Evolutionary conservation across 495 filamentous ascomycete genomes (phyloP).

Genomic region (Jackrogersella minutella): DNA sequence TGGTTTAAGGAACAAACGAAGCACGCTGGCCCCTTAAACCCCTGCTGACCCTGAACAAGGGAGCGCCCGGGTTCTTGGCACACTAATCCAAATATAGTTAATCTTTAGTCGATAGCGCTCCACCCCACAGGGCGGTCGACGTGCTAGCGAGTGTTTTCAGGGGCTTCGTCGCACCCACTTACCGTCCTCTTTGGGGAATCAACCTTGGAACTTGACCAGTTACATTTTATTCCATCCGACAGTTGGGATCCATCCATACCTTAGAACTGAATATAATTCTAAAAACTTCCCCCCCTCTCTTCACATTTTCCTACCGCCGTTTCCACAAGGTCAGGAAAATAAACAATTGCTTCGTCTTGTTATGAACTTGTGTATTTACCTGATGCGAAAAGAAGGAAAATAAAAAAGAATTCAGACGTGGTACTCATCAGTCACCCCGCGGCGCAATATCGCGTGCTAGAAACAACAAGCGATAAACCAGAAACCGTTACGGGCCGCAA

Average conservation of each 20-base stretch:
- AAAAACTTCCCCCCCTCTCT: constrained; percentile 29
- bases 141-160: constrained; percentile 38
- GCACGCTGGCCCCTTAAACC: too few relatives aligned
- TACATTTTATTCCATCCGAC: constrained; percentile 39
- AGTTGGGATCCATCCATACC: constrained; percentile 38
- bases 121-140: constrained; percentile 20
- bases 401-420: background rate
- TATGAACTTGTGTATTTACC: background rate
- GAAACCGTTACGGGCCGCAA: constrained; percentile 23
- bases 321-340: constrained; percentile 15
- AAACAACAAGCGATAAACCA: background rate
- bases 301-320: constrained; percentile 17
- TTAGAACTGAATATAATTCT: constrained; percentile 41
- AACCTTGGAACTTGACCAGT: constrained; percentile 42
- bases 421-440: constrained; percentile 14
- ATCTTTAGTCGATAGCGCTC: constrained; percentile 9
- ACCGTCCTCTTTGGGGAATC: constrained; percentile 35
- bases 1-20: constrained; percentile 27
- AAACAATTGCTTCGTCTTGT: background rate
- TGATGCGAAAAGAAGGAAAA: constrained; percentile 13
- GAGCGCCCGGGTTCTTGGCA: constrained; percentile 34
- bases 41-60: constrained; percentile 28
- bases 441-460: constrained; percentile 34
- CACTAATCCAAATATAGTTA: constrained; percentile 21
- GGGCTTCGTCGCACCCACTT: constrained; percentile 41